Evolutionary conservation across 2,329 filamentous ascomycete species (phyloP).

Genomic region (Fusarium tricinctum): DNA sequence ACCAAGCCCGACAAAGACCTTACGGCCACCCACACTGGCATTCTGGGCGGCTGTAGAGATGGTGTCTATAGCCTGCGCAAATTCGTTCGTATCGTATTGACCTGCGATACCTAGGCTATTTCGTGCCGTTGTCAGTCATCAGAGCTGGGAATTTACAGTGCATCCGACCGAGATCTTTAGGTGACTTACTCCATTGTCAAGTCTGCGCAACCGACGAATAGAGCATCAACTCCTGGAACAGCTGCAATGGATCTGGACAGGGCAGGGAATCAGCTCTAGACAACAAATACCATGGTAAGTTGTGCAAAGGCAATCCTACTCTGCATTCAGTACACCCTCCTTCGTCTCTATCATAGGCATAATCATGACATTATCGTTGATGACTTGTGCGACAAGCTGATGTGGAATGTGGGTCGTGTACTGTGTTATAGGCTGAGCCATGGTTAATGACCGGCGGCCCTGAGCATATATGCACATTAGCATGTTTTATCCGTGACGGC

Average conservation of each 20-base stretch:
- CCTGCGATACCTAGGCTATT: background rate
- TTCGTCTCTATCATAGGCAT: background rate
- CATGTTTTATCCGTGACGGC: background rate
- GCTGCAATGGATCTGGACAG: background rate
- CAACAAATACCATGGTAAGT: too few species aligned
- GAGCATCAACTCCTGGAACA: background rate
- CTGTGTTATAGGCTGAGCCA: background rate
- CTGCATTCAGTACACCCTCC: background rate
- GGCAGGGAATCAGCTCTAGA: too few species aligned
- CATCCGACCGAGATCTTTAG: too few species aligned
- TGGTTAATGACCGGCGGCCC: background rate
- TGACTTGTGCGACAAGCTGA: background rate
- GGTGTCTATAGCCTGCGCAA: background rate
- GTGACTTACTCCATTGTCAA: background rate
- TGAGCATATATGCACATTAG: background rate
- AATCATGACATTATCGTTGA: background rate
- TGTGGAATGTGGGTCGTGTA: background rate
- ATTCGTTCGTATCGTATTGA: background rate
- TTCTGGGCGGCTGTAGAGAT: background rate
- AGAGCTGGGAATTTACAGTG: too few species aligned
- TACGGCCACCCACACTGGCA: background rate
- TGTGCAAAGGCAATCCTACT: background rate
- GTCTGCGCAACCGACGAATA: background rate
- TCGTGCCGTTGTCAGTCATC: background rate
- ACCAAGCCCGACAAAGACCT: background rate